Evolutionary conservation across 441 rosid species (phyloP).

Genomic region (Geranium incanum): DNA sequence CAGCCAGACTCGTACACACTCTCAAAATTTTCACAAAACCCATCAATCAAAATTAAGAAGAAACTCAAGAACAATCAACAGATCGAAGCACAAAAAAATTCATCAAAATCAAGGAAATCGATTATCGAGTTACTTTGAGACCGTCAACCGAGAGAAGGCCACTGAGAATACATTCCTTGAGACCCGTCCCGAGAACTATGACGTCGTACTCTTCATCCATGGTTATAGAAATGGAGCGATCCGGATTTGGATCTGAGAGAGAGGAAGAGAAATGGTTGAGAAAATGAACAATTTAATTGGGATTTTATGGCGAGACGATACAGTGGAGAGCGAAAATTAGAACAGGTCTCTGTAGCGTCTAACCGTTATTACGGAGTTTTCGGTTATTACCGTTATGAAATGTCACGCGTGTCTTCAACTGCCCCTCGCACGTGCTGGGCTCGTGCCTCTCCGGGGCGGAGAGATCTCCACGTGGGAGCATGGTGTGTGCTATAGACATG

Average conservation of each 20-base stretch:
- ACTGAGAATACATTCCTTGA: slow-evolving; percentile 71
- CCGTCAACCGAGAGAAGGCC: slow-evolving; percentile 70
- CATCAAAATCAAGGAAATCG: neutral
- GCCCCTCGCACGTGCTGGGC: neutral
- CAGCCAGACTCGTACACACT: too few relatives aligned
- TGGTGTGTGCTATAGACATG: neutral
- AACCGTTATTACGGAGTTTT: neutral
- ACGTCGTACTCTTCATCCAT: slow-evolving; percentile 77
- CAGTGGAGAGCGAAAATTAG: neutral
- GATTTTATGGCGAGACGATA: neutral
- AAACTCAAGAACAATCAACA: neutral
- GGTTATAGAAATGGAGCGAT: neutral
- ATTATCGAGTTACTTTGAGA: slow-evolving; percentile 37
- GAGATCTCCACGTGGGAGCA: neutral
- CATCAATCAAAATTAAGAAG: neutral
- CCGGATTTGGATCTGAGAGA: neutral
- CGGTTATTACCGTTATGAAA: slow-evolving; percentile 7
- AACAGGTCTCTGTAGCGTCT: neutral
- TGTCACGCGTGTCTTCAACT: neutral
- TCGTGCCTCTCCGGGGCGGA: neutral
- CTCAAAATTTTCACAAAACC: too few relatives aligned
- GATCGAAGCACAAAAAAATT: neutral
- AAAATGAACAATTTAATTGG: neutral
- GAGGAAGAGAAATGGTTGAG: neutral
- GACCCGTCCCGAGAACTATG: slow-evolving; percentile 69